Conservation (phyloP, 75 land plant genomes). For the Adiantum capillusveneris region DNA sequence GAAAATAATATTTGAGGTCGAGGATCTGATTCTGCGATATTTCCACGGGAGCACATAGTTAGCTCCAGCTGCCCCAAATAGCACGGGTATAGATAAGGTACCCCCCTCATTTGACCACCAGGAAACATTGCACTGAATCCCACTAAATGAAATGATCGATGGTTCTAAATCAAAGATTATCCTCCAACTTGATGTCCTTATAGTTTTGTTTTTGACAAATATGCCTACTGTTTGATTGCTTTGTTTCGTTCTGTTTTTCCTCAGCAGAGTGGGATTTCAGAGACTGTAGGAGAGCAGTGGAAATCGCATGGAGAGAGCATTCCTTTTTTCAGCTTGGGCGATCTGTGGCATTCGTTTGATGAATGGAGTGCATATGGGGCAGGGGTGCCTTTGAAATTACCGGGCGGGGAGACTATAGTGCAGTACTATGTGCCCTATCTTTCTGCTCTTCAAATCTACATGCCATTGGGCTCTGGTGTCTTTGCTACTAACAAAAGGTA, state of each 20-base stretch:
- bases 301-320: conserved; percentile 25
- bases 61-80: too few species aligned
- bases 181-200: background rate
- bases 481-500: background rate
- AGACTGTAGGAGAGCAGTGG: too few species aligned
- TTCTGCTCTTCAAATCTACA: conserved; percentile 38
- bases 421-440: conserved; percentile 48
- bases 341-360: conserved; percentile 71
- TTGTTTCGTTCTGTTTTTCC: background rate
- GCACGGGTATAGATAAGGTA: too few species aligned
- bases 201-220: background rate
- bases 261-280: too few species aligned
- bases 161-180: too few species aligned
- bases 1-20: too few species aligned
- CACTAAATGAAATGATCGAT: too few species aligned
- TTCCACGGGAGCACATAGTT: too few species aligned
- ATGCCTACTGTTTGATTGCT: background rate
- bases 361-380: conserved; percentile 74
- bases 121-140: too few species aligned
- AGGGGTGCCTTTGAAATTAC: conserved; percentile 33
- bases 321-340: conserved; percentile 55
- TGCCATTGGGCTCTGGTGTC: conserved; percentile 3
- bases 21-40: too few species aligned
- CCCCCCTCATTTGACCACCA: too few species aligned
- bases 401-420: conserved; percentile 29